Evolutionary conservation across 2,329 filamentous ascomycete genomes (phyloP).

Genomic region (Escovopsis sp.): DNA sequence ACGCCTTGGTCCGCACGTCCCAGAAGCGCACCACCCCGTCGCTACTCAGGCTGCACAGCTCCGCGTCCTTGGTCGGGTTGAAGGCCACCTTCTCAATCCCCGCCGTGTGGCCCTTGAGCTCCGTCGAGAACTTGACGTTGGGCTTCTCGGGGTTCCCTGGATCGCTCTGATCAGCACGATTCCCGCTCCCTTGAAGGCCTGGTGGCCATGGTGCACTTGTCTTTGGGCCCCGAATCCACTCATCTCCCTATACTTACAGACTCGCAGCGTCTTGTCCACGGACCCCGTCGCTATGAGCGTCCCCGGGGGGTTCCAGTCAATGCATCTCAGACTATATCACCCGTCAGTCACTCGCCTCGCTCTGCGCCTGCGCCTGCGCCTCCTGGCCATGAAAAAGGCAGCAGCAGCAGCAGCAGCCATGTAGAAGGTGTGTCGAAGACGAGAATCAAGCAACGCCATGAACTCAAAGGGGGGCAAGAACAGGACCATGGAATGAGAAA

Average conservation of each 20-base stretch:
- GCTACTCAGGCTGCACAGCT: constrained; percentile 58
- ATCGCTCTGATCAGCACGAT: not conserved
- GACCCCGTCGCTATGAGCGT: constrained; percentile 72
- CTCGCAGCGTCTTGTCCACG: constrained; percentile 52
- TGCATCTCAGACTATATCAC: constrained; percentile 49
- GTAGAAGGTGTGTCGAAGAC: too few relatives aligned
- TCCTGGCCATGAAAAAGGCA: not conserved
- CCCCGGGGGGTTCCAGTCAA: constrained; percentile 82
- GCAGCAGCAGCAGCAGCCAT: not conserved
- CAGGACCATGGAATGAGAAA: too few relatives aligned
- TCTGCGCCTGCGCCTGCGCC: not conserved
- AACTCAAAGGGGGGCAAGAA: not conserved
- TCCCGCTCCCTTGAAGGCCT: too few relatives aligned
- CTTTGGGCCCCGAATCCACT: too few relatives aligned
- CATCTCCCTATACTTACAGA: constrained; percentile 38
- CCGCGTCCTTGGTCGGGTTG: constrained; percentile 61
- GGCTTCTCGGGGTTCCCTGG: constrained; percentile 65
- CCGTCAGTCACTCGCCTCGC: not conserved
- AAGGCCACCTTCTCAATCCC: constrained; percentile 64
- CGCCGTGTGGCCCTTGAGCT: constrained; percentile 52
- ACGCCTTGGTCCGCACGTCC: constrained; percentile 61
- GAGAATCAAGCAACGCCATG: too few relatives aligned
- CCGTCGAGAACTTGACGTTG: constrained; percentile 59
- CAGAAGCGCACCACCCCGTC: constrained; percentile 67
- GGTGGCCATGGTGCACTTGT: too few relatives aligned